Percentiles rank a stretch among this genome's conserved stretches.
phyloP scores from a whole-genome alignment of 148 eudicot species.

The Chenopodium album region DNA sequence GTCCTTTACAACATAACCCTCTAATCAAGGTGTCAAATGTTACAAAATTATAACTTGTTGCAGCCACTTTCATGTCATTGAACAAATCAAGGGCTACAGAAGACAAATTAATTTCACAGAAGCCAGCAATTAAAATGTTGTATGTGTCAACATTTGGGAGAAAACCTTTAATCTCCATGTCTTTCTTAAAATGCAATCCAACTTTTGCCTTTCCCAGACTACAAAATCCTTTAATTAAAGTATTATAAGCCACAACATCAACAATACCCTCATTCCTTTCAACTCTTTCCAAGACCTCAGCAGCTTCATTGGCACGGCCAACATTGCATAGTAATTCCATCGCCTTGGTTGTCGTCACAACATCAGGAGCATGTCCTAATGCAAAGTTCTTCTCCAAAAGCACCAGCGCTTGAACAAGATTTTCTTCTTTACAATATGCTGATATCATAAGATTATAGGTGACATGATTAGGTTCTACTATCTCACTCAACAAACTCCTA shows the following conservation, averaged over 20 bases:
- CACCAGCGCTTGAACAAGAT: constrained; percentile 78
- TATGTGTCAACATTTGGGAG: constrained; percentile 83
- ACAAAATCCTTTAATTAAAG: constrained; percentile 71
- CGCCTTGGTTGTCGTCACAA: constrained; percentile 64
- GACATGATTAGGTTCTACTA: constrained; percentile 64
- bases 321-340: constrained; percentile 56
- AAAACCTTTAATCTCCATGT: constrained; percentile 87
- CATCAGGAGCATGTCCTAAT: constrained; percentile 68
- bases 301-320: constrained; percentile 67
- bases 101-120: constrained; percentile 56
- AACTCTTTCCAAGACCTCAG: constrained; percentile 67
- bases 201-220: constrained; percentile 57
- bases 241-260: constrained; percentile 84
- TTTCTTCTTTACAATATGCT: constrained; percentile 65
- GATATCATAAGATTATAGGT: constrained; percentile 76
- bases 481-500: constrained; percentile 86
- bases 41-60: constrained; percentile 50
- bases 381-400: constrained; percentile 67
- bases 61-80: constrained; percentile 72
- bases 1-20: constrained; percentile 67
- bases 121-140: constrained; percentile 62
- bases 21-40: constrained; percentile 60
- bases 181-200: constrained; percentile 56
- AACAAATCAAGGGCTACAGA: constrained; percentile 77
- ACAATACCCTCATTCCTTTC: constrained; percentile 59